A percentile compares a stretch with the other conserved stretches of the same genome.
Evolutionary conservation across 768 basidiomycete species (phyloP).

Genomic region (Ramaria rubella): DNA sequence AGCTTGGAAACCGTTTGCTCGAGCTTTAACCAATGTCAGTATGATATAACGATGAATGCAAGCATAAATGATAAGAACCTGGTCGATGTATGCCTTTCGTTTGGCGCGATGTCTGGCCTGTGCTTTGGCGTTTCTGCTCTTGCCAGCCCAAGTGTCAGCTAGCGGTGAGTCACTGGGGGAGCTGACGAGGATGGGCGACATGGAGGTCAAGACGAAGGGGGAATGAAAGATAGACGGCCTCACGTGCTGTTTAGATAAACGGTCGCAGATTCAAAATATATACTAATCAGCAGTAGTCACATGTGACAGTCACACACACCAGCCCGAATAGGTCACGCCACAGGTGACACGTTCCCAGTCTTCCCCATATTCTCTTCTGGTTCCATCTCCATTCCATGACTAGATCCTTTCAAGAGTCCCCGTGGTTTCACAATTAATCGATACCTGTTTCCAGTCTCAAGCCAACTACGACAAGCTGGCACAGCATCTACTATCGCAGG

Average conservation of each 20-base stretch:
- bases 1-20: slow-evolving; percentile 83
- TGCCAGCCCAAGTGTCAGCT: slow-evolving; percentile 7
- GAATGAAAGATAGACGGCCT: not conserved
- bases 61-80: slow-evolving; percentile 39
- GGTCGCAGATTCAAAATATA: not conserved
- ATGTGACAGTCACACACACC: slow-evolving; percentile 3
- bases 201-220: not conserved
- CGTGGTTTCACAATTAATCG: too few relatives aligned
- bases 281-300: slow-evolving; percentile 1
- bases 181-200: not conserved
- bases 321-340: not conserved
- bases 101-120: slow-evolving; percentile 89
- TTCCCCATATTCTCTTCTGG: slow-evolving; percentile 1
- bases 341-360: slow-evolving; percentile 2
- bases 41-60: slow-evolving; percentile 8
- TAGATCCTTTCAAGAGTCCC: too few relatives aligned
- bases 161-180: not conserved
- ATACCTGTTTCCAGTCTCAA: too few relatives aligned
- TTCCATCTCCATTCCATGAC: not conserved
- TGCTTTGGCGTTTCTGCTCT: slow-evolving; percentile 78
- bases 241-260: slow-evolving; percentile 2
- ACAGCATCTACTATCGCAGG: too few relatives aligned
- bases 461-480: too few relatives aligned
- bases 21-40: slow-evolving; percentile 39
- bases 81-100: slow-evolving; percentile 88